Evolutionary conservation across 1,284 basidiomycete genomes (phyloP).

Genomic region (Fereydounia khargensis): DNA sequence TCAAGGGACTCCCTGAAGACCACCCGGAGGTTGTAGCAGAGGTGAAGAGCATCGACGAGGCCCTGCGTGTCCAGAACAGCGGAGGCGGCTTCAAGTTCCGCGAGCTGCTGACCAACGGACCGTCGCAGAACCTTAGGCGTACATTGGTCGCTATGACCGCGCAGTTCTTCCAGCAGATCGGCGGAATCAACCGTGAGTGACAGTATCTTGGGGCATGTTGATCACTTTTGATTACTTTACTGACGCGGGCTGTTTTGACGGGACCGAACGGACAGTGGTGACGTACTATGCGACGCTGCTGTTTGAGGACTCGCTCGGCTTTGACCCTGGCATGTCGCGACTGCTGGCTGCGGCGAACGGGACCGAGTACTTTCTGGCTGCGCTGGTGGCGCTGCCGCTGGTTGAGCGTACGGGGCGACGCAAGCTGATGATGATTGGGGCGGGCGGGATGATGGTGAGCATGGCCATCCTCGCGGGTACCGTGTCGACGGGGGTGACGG

Average conservation of each 20-base stretch:
- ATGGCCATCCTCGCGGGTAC: conserved; percentile 67
- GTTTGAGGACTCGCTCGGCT: conserved; percentile 53
- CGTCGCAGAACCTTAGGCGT: conserved; percentile 68
- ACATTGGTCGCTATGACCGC: conserved; percentile 64
- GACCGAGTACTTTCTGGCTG: conserved; percentile 60
- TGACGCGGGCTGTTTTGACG: no score
- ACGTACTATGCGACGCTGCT: conserved; percentile 63
- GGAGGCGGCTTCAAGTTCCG: conserved; percentile 57
- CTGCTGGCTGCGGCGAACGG: conserved; percentile 70
- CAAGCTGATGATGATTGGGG: conserved; percentile 70
- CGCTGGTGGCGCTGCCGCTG: conserved; percentile 51
- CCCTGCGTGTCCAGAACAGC: conserved; percentile 29
- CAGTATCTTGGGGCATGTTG: no score
- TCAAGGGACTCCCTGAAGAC: conserved; percentile 64
- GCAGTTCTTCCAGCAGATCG: conserved; percentile 72
- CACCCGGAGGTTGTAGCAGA: conserved; percentile 60
- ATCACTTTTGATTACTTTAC: no score
- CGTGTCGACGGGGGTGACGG: conserved; percentile 50
- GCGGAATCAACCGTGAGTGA: conserved; percentile 66
- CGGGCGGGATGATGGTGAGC: conserved; percentile 67
- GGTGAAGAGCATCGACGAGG: conserved; percentile 44
- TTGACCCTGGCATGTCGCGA: conserved; percentile 66
- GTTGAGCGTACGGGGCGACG: conserved; percentile 65
- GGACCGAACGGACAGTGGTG: no score
- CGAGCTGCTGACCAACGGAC: conserved; percentile 64